Evolutionary conservation across 2,329 filamentous ascomycete genomes (phyloP).

Genomic region (Ascocoryne sarcoides): DNA sequence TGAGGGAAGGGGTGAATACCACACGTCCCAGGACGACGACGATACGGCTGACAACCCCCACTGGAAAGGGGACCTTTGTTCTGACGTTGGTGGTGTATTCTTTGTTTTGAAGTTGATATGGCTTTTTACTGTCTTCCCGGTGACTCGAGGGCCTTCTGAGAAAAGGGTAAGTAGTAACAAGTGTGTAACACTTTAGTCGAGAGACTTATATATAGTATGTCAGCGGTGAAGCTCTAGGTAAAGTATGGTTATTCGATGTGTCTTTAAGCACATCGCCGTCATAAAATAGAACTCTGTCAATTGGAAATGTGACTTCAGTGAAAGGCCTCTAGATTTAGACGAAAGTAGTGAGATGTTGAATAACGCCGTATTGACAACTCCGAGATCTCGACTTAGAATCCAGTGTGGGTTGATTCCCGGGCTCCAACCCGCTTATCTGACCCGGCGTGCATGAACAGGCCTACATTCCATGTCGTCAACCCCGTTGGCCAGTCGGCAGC

Average conservation of each 20-base stretch:
- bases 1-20: constrained; percentile 45
- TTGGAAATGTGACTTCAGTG: not conserved
- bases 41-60: constrained; percentile 34
- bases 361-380: not conserved
- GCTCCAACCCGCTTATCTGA: too few species aligned
- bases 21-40: constrained; percentile 43
- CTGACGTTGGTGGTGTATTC: constrained; percentile 32
- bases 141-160: constrained; percentile 27
- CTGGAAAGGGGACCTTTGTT: constrained; percentile 34
- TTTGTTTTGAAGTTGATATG: constrained; percentile 39
- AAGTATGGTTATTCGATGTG: constrained; percentile 41
- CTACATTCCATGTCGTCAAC: too few species aligned
- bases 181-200: constrained; percentile 10
- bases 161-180: not conserved
- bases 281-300: constrained; percentile 30
- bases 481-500: too few species aligned
- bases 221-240: constrained; percentile 38
- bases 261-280: constrained; percentile 39
- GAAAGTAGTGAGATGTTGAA: not conserved
- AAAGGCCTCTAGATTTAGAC: too few species aligned
- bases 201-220: constrained; percentile 38
- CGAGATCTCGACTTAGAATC: too few species aligned
- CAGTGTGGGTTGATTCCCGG: too few species aligned
- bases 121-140: constrained; percentile 42
- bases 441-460: too few species aligned